Evolutionary conservation across 805 yeast species (phyloP).

Genomic region (Kodamaea restingae): DNA sequence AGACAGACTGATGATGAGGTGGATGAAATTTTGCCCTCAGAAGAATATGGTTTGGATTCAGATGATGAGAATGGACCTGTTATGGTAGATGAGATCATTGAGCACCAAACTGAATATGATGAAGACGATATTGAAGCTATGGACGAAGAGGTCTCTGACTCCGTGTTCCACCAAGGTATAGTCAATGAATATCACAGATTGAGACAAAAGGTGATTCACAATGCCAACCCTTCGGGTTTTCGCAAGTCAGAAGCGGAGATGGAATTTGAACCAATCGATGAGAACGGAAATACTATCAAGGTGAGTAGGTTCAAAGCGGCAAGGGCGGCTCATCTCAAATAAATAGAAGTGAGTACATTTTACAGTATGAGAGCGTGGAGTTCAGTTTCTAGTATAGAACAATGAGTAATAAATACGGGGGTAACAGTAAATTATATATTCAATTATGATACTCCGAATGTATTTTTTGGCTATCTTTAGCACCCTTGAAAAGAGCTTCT

Average conservation of each 20-base stretch:
- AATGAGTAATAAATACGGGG: no score
- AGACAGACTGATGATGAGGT: conserved; percentile 9
- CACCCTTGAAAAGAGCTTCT: no score
- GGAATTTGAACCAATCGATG: conserved; percentile 69
- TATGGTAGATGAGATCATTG: conserved; percentile 42
- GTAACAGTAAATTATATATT: no score
- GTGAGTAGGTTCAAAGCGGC: conserved; percentile 70
- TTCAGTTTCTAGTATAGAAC: no score
- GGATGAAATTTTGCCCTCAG: conserved; percentile 22
- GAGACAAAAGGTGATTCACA: conserved; percentile 49
- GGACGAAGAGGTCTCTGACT: conserved; percentile 3
- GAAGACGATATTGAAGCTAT: conserved; percentile 18
- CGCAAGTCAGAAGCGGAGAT: conserved; percentile 43
- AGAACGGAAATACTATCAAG: conserved; percentile 52
- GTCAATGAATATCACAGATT: conserved; percentile 53
- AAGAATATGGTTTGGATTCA: conserved; percentile 29
- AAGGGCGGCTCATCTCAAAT: conserved; percentile 1
- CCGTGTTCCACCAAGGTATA: conserved; percentile 43
- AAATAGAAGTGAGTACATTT: no score
- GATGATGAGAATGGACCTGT: conserved; percentile 37
- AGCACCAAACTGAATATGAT: conserved; percentile 22
- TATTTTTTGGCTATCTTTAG: no score
- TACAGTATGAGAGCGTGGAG: no score
- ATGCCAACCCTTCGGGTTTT: conserved; percentile 32
- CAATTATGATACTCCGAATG: no score